These are phyloP conservation scores for Aureobasidium sp. DNA, from an alignment of 2,329 filamentous ascomycete genomes.

Conservation along the genomic window DNA sequence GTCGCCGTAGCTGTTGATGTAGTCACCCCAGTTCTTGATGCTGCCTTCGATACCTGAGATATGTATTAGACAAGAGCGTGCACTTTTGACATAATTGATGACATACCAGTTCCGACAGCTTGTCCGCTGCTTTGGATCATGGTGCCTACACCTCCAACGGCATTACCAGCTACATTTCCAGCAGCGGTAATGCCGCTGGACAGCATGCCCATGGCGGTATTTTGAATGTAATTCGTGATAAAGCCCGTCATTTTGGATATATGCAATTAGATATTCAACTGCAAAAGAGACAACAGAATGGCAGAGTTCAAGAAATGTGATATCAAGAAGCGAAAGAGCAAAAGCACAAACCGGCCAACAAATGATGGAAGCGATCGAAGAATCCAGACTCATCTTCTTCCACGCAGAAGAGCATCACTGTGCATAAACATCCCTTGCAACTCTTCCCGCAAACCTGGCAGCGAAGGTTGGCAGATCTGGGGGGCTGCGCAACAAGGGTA, in stretches of 20 bases:
- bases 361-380: not conserved
- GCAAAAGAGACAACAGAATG: not conserved
- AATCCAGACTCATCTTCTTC: not conserved
- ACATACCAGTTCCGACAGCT: conserved; percentile 24
- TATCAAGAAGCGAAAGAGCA: not conserved
- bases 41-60: conserved; percentile 25
- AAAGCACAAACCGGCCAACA: not conserved
- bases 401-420: conserved; percentile 2
- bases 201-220: conserved; percentile 24
- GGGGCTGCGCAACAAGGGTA: not conserved
- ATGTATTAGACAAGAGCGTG: not conserved
- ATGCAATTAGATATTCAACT: not conserved
- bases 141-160: conserved; percentile 27
- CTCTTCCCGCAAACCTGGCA: conserved; percentile 11
- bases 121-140: conserved; percentile 26
- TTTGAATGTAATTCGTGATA: conserved; percentile 23
- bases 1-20: conserved; percentile 28
- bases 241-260: conserved; percentile 16
- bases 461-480: not conserved
- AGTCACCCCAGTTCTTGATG: conserved; percentile 25
- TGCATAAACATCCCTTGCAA: conserved; percentile 3
- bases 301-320: not conserved
- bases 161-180: conserved; percentile 29
- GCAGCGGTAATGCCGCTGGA: conserved; percentile 27
- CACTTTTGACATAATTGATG: too few relatives aligned